These are phyloP conservation scores for Syzygium grande DNA, from an alignment of 345 rosid species.

Conservation along the genomic window DNA sequence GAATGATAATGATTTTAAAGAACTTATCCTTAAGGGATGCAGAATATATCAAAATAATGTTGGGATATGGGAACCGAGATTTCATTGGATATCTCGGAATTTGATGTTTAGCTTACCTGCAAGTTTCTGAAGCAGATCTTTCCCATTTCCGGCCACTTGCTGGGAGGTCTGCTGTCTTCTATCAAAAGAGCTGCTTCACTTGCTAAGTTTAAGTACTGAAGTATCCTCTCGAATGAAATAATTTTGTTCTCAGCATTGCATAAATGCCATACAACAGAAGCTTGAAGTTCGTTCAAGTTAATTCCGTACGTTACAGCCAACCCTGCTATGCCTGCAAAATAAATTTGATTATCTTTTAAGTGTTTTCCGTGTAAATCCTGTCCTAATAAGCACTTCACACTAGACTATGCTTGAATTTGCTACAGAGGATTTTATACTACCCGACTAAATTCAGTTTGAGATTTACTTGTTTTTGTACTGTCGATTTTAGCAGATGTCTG, in stretches of 20 bases:
- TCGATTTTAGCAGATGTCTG: neutral
- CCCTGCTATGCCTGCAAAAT: conserved; percentile 77
- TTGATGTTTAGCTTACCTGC: conserved; percentile 31
- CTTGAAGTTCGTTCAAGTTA: conserved; percentile 79
- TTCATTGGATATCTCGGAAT: neutral
- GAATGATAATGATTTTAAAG: neutral
- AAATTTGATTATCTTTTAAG: neutral
- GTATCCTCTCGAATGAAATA: conserved; percentile 87
- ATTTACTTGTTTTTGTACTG: neutral
- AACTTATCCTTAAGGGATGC: neutral
- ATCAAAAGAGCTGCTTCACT: conserved; percentile 72
- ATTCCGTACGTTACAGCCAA: conserved; percentile 90
- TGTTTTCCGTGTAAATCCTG: neutral
- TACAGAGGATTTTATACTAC: neutral
- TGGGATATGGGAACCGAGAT: neutral
- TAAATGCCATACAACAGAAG: conserved; percentile 75
- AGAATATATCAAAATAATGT: neutral
- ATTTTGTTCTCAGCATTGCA: conserved; percentile 92
- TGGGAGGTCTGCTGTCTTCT: conserved; percentile 52
- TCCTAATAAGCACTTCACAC: neutral
- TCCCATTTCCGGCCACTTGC: conserved; percentile 85
- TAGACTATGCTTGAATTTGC: neutral
- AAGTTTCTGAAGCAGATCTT: conserved; percentile 60
- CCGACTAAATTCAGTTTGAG: neutral
- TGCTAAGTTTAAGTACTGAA: conserved; percentile 66